Conservation (phyloP, 1,284 basidiomycete genomes). For the Irpex sp. region DNA sequence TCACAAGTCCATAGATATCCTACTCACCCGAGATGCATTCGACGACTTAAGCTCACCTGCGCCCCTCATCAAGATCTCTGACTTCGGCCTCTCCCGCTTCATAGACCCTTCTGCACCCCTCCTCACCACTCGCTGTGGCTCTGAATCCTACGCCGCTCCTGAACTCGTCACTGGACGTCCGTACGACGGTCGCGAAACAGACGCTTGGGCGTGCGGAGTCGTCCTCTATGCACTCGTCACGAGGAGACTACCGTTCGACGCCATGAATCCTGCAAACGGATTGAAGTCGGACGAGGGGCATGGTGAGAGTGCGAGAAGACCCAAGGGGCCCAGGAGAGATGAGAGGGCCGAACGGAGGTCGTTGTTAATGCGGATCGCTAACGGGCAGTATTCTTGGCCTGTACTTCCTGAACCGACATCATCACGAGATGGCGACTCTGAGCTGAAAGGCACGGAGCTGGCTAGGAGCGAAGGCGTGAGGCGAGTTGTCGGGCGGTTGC, state of each 20-base stretch:
- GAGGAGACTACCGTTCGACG: conserved; percentile 58
- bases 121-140: conserved; percentile 86
- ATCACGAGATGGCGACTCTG: conserved; percentile 13
- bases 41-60: conserved; percentile 30
- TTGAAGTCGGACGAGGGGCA: conserved; percentile 2
- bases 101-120: conserved; percentile 69
- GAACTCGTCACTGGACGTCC: conserved; percentile 71
- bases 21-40: conserved; percentile 43
- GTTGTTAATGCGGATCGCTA: conserved; percentile 75
- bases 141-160: conserved; percentile 89
- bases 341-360: conserved; percentile 36
- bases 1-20: conserved; percentile 38
- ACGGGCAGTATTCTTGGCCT: conserved; percentile 76
- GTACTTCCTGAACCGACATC: conserved; percentile 13
- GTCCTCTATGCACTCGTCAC: conserved; percentile 77
- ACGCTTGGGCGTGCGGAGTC: conserved; percentile 88
- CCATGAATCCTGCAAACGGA: not conserved
- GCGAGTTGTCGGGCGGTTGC: conserved; percentile 54
- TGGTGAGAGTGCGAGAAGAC: conserved; percentile 3
- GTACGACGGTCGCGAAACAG: conserved; percentile 87
- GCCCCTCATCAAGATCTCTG: conserved; percentile 83
- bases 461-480: conserved; percentile 44
- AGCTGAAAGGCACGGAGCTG: conserved; percentile 26
- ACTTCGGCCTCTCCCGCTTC: conserved; percentile 89
- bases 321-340: conserved; percentile 19